phyloP scores from a whole-genome alignment of 345 rosid genomes.

The Xanthoceras sorbifolium region DNA sequence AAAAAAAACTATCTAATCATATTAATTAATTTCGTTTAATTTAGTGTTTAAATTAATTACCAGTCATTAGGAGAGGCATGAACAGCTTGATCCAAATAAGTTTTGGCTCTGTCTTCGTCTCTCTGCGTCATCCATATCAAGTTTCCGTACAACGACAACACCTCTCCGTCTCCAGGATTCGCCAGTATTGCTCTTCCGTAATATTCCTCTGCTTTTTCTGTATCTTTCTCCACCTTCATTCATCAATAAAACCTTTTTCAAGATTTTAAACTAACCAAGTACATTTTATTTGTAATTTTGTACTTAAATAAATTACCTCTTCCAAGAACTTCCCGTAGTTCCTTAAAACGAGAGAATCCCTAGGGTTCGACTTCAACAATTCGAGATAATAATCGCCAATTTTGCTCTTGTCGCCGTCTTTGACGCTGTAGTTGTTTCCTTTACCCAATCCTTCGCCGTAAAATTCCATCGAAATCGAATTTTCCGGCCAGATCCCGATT shows the following conservation, averaged over 20 bases:
- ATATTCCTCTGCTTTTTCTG: constrained; percentile 61
- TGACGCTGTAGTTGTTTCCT: constrained; percentile 28
- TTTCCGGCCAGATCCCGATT: constrained; percentile 36
- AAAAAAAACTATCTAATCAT: no score
- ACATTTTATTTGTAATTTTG: background rate
- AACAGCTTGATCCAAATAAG: constrained; percentile 74
- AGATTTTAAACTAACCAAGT: constrained; percentile 7
- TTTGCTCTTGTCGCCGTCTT: constrained; percentile 34
- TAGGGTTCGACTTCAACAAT: constrained; percentile 65
- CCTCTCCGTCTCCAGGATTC: constrained; percentile 80
- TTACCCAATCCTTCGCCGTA: constrained; percentile 41
- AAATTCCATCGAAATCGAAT: constrained; percentile 35
- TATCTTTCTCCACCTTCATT: constrained; percentile 67
- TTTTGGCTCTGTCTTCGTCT: constrained; percentile 60
- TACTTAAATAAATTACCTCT: constrained; percentile 49
- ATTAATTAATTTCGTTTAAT: background rate
- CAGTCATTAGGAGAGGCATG: constrained; percentile 71
- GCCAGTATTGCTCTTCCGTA: constrained; percentile 80
- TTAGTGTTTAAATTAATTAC: constrained; percentile 25
- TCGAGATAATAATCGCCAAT: constrained; percentile 68
- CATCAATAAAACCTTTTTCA: no score
- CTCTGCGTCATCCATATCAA: constrained; percentile 71
- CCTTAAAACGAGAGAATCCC: constrained; percentile 62
- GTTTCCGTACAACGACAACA: constrained; percentile 68
- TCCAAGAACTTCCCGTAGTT: constrained; percentile 77